A percentile compares a stretch with the other conserved stretches of the same genome.
These are phyloP conservation scores for Pelargonium australe DNA, from an alignment of 441 rosid genomes.

Conservation along the genomic window DNA sequence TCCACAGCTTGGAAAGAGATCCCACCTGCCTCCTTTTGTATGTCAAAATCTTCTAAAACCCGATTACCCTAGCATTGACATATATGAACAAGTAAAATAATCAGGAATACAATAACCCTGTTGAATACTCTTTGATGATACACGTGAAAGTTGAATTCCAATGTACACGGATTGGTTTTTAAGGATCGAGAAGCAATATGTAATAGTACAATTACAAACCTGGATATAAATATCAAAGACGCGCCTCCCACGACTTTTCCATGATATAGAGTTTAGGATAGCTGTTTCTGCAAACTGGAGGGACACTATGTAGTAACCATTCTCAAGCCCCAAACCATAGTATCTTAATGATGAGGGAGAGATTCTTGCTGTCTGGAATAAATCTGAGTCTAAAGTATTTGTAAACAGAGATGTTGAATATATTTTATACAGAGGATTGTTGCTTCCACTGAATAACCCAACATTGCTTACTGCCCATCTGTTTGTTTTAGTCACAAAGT, in stretches of 20 bases:
- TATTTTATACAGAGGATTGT: conserved; percentile 28
- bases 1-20: conserved; percentile 22
- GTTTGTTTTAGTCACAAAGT: conserved; percentile 23
- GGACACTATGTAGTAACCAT: conserved; percentile 35
- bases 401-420: conserved; percentile 26
- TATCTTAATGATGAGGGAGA: conserved; percentile 72
- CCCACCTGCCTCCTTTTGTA: conserved; percentile 30
- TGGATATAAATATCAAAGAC: conserved; percentile 52
- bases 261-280: conserved; percentile 15
- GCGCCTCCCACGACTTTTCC: conserved; percentile 39
- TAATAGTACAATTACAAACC: conserved; percentile 28
- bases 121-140: too few species aligned
- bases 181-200: too few species aligned
- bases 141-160: too few species aligned
- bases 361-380: conserved; percentile 43
- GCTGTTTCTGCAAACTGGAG: conserved; percentile 8
- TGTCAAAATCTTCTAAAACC: conserved; percentile 47
- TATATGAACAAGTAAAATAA: background rate
- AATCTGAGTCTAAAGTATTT: conserved; percentile 30
- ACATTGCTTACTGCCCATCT: conserved; percentile 71
- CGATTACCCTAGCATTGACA: conserved; percentile 37
- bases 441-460: conserved; percentile 36
- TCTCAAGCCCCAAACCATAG: conserved; percentile 69
- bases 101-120: too few species aligned
- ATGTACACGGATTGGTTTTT: too few species aligned